Base-by-base conservation (phyloP, 257 asterid genomes). In the Fraxinus anomala region DNA sequence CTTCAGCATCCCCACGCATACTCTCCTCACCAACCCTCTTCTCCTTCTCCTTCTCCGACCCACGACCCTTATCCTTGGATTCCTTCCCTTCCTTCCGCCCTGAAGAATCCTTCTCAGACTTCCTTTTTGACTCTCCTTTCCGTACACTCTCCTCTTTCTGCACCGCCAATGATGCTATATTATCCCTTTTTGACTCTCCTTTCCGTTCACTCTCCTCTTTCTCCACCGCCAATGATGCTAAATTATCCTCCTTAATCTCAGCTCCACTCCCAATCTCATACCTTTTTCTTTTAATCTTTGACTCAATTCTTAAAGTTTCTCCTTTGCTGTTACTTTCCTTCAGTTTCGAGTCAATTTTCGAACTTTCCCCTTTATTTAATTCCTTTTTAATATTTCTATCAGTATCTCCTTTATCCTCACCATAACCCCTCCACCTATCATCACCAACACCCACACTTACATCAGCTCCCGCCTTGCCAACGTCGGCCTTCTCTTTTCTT, bases 341-440 rank as follows among this genome's bases (percentile, higher is more conserved):
- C 69, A 73, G 77, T 74, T 87, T 93, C 19, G 70, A 72, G 59
- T 92, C 96, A 80, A 68, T 63, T 82, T 86, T 92, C 77, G 80
- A 70, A 76, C 84, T 86, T 42, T 87, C 96, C 17, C 79, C 88
- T 78, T 81, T 90, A 73, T 47, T 85, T 23, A 17, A 30, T 73
- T 87, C 97, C 80, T 86, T 90, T 40, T 87, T 92, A 73, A 69
- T 56, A 36, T 28, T 79, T 84, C 87, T 83, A 68, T 88, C 89
- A 42, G 73, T 69, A 59, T 87, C 88, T 44, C 73, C 87, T 77
- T 83, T 92, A 73, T 84, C 92, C 42, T 91, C 96, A 42, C 84
- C 94, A 77, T 90, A 92, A 21, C 90, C 96, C 81, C 81, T 86
- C 98, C 97, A 89, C 82, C 98, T 76, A 82, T 89, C 99, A 23